Percentiles rank a stretch among this genome's conserved stretches.
These are phyloP conservation scores for Beta vulgaris DNA, from an alignment of 148 eudicot genomes.

Conservation along the genomic window DNA sequence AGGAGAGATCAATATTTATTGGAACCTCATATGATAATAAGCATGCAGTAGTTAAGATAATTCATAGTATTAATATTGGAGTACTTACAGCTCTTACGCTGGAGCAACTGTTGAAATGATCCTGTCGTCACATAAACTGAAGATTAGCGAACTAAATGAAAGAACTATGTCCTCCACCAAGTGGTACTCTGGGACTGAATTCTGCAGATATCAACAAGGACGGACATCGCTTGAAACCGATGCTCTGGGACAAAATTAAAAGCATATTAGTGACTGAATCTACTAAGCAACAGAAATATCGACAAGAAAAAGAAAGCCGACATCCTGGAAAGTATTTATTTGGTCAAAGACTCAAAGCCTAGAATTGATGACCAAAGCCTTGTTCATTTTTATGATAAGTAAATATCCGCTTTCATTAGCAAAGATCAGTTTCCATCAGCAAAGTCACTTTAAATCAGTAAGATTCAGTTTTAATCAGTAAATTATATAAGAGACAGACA, in stretches of 20 bases:
- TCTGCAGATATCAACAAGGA: slow-evolving; percentile 53
- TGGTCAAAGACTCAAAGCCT: not conserved
- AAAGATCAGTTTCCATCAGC: too few relatives aligned
- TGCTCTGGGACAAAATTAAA: slow-evolving; percentile 41
- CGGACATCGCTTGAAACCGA: slow-evolving; percentile 61
- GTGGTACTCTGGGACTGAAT: slow-evolving; percentile 77
- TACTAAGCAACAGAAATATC: not conserved
- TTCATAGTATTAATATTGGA: not conserved
- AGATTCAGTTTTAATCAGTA: too few relatives aligned
- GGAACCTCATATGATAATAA: not conserved
- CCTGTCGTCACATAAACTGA: not conserved
- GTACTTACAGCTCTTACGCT: slow-evolving; percentile 8
- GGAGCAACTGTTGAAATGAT: not conserved
- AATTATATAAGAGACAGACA: too few relatives aligned
- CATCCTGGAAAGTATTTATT: not conserved
- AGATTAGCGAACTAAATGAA: slow-evolving; percentile 31
- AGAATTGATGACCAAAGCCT: too few relatives aligned
- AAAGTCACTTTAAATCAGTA: too few relatives aligned
- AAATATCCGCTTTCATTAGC: too few relatives aligned
- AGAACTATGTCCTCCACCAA: slow-evolving; percentile 76
- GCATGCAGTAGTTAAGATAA: not conserved
- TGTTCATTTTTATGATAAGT: too few relatives aligned
- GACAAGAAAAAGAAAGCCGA: not conserved
- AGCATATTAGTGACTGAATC: slow-evolving; percentile 6
- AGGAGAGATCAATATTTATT: not conserved